These are phyloP conservation scores for Diaporthe vexans DNA, from an alignment of 2,329 filamentous ascomycete species.

Conservation along the genomic window DNA sequence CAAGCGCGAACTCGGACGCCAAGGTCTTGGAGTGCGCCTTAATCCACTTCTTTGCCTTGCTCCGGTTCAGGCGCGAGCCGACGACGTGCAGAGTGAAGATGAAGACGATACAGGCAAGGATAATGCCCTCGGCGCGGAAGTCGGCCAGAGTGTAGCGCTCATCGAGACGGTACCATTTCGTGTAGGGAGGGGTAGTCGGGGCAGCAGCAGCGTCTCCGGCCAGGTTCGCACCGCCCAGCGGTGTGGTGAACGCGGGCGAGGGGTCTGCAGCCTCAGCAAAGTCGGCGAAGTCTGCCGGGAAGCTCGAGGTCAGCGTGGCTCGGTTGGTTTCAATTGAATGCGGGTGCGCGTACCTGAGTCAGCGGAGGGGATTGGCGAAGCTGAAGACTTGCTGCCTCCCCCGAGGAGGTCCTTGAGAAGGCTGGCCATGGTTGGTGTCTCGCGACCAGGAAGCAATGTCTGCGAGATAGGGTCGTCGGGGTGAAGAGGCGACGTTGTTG, in stretches of 20 bases:
- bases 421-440: slow-evolving; percentile 61
- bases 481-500: slow-evolving; percentile 26
- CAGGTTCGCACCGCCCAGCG: slow-evolving; percentile 62
- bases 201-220: slow-evolving; percentile 60
- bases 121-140: slow-evolving; percentile 88
- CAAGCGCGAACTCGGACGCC: slow-evolving; percentile 85
- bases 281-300: slow-evolving; percentile 86
- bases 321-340: slow-evolving; percentile 21
- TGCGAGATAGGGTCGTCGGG: slow-evolving; percentile 37
- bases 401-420: slow-evolving; percentile 79
- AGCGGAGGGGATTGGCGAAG: slow-evolving; percentile 62
- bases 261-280: slow-evolving; percentile 85
- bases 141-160: slow-evolving; percentile 88
- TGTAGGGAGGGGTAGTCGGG: slow-evolving; percentile 74
- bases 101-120: slow-evolving; percentile 80
- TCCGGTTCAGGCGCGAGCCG: slow-evolving; percentile 84
- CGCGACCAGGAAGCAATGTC: slow-evolving; percentile 10
- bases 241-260: slow-evolving; percentile 63
- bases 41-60: slow-evolving; percentile 85
- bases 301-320: slow-evolving; percentile 47
- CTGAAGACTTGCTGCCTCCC: slow-evolving; percentile 70
- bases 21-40: slow-evolving; percentile 79
- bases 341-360: slow-evolving; percentile 72
- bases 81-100: slow-evolving; percentile 85
- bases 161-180: slow-evolving; percentile 97